Percentiles rank a stretch among this genome's conserved stretches.
Conservation (phyloP, 2,329 filamentous ascomycete genomes). For the Blastomyces parvus region DNA sequence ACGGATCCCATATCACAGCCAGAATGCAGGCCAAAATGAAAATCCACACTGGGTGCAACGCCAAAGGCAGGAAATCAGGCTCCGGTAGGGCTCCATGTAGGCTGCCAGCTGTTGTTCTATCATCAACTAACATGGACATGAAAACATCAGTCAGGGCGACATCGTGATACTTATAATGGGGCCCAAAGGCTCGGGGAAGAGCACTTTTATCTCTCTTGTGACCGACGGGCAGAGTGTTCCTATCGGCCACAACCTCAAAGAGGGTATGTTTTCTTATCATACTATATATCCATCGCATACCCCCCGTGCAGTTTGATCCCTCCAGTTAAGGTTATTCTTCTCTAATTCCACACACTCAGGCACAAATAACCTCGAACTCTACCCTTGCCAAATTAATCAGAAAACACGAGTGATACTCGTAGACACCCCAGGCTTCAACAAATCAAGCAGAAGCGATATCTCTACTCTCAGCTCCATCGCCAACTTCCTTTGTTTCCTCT, state of each 20-base stretch:
- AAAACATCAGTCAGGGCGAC: background rate
- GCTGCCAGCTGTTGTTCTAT: background rate
- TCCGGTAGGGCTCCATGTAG: background rate
- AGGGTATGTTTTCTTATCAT: conserved; percentile 8
- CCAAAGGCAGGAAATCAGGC: background rate
- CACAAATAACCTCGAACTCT: conserved; percentile 4
- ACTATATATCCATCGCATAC: background rate
- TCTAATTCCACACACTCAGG: conserved; percentile 1
- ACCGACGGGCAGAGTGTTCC: conserved; percentile 3
- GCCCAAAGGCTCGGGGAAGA: conserved; percentile 12
- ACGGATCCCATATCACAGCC: background rate
- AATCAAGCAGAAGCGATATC: conserved; percentile 10
- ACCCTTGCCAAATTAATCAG: background rate
- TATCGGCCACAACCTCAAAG: conserved; percentile 11
- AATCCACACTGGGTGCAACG: background rate
- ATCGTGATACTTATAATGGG: conserved; percentile 13
- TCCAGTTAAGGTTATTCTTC: background rate
- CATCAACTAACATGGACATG: too few relatives aligned
- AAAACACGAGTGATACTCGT: conserved; percentile 10
- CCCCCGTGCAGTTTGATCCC: background rate
- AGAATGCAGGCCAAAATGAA: background rate
- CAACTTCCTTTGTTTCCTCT: conserved; percentile 7
- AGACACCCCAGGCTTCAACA: conserved; percentile 17
- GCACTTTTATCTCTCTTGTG: conserved; percentile 12
- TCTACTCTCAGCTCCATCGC: conserved; percentile 12